phyloP scores from a whole-genome alignment of 176 grass and related monocot genomes.

The Poa annua region DNA sequence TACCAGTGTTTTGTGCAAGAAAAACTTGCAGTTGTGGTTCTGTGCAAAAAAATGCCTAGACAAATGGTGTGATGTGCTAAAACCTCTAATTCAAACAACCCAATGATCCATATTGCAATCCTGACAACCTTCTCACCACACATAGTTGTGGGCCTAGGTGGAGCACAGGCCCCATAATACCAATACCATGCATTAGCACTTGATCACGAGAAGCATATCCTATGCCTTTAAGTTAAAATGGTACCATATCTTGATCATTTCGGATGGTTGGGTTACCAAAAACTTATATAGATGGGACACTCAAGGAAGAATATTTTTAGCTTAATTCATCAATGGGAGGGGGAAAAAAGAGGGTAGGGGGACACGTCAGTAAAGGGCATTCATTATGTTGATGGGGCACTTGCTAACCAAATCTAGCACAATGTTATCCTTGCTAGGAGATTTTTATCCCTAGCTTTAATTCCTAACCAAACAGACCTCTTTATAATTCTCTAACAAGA shows the following conservation, averaged over 20 bases:
- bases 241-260: not conserved
- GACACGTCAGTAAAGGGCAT: too few relatives aligned
- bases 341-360: too few relatives aligned
- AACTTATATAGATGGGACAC: constrained; percentile 4
- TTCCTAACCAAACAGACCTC: not conserved
- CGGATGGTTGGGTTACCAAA: not conserved
- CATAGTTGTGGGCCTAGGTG: not conserved
- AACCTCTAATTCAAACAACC: not conserved
- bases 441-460: not conserved
- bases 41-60: too few relatives aligned
- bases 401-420: not conserved
- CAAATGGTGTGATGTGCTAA: too few relatives aligned
- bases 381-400: not conserved
- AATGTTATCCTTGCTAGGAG: not conserved
- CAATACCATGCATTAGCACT: not conserved
- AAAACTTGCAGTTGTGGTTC: too few relatives aligned
- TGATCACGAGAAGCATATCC: not conserved
- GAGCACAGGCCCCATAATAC: constrained; percentile 1
- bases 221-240: not conserved
- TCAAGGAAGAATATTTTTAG: not conserved
- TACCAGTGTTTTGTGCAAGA: too few relatives aligned
- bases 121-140: not conserved
- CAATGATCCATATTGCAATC: not conserved
- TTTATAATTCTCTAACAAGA: not conserved
- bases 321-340: not conserved